Evolutionary conservation across 345 rosid species (phyloP), one percentile per base, ranked within the genome.

Genomic region (Reutealis trisperma): DNA sequence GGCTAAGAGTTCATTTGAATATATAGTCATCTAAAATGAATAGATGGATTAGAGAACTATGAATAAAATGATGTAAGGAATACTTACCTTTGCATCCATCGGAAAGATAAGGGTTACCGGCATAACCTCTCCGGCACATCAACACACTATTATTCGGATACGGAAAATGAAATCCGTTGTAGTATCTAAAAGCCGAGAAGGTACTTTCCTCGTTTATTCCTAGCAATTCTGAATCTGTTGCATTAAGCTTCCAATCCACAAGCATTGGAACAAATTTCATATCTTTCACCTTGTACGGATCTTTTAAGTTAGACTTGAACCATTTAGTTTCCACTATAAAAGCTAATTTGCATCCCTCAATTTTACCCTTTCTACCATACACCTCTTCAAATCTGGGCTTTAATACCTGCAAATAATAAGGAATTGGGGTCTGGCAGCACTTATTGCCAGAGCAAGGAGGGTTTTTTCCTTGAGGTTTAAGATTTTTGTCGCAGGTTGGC

Each of bases 381-480:
- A 51, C 19, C 1, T 30, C 1, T n/a, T 41, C 49, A 37, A 65
- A 65, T 41, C 11, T 19, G 5, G 69, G 69, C 2, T 21, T 65
- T 37, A 65, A 65, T 19, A 65, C 69, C 42, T 65, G 69, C 13
- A 65, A 47, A 65, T 6, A 65, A 37, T 34, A 41, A 16, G 73
- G 73, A 8, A 70, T 70, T 11, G 44, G 5, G 4, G 61, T 70
- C 58, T 70, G 73, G 45, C 73, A 70, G 73, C 62, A 70, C 12
- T 6, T 30, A 61, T 34, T 52, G 42, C 61, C 62, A 0, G 34
- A 42, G 54, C 75, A 72, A 11, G 13, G 13, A 8, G 54, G 64
- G 19, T 59, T 15, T 42, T 13, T 19, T 42, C 42, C 24, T 1
- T 49, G 15, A 15, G 41, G 41, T 15, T 24, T 41, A 11, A 7